Evolutionary conservation across 129 eudicot genomes (phyloP).

Genomic region (Centrapalus pauciflorus): DNA sequence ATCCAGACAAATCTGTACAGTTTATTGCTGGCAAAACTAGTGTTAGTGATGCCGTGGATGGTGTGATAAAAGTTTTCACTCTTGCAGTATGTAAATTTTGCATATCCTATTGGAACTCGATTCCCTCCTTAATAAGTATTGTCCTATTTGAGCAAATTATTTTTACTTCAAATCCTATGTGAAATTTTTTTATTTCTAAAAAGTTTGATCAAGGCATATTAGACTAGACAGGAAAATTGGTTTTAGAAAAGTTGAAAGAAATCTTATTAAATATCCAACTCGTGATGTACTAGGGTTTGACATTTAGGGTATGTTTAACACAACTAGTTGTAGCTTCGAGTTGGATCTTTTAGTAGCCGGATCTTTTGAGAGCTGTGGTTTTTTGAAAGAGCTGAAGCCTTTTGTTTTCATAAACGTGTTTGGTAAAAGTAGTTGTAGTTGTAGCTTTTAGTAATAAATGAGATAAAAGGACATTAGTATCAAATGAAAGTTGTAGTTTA

Average conservation of each 20-base stretch:
- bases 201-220: neutral
- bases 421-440: no score
- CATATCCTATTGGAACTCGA: neutral
- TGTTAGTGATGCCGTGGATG: constrained; percentile 67
- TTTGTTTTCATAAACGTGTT: no score
- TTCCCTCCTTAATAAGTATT: neutral
- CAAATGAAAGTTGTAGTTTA: no score
- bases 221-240: neutral
- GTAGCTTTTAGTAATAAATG: no score
- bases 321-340: no score
- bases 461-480: no score
- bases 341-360: no score
- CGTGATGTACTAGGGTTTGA: constrained; percentile 5
- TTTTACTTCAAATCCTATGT: neutral
- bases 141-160: neutral
- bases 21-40: constrained; percentile 62
- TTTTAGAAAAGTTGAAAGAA: constrained; percentile 3
- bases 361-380: no score
- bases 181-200: neutral
- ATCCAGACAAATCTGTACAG: constrained; percentile 33
- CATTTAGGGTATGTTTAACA: no score
- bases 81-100: constrained; percentile 64
- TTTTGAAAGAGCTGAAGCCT: no score
- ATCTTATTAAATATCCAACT: neutral
- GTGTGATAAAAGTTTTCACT: constrained; percentile 72